A percentile compares a stretch with the other conserved stretches of the same genome.
Conservation (phyloP, 2,329 filamentous ascomycete genomes). For the Lachnellula occidentalis region DNA sequence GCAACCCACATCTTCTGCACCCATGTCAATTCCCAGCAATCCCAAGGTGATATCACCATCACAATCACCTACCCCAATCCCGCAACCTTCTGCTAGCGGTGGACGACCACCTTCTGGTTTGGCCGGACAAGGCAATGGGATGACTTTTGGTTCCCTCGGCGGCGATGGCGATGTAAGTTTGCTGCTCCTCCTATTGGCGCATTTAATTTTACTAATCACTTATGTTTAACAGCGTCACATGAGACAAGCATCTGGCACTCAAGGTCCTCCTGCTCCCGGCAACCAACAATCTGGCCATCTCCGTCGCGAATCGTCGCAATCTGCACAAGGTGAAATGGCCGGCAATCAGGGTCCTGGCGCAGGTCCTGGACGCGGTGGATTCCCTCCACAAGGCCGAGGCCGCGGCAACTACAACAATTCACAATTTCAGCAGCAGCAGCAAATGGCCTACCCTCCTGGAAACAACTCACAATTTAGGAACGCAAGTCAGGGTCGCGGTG, state of each 20-base stretch:
- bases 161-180: slow-evolving; percentile 73
- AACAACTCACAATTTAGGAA: slow-evolving; percentile 27
- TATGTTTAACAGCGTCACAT: slow-evolving; percentile 53
- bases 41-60: slow-evolving; percentile 77
- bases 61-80: slow-evolving; percentile 88
- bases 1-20: slow-evolving; percentile 40
- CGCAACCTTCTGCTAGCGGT: slow-evolving; percentile 76
- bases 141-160: slow-evolving; percentile 76
- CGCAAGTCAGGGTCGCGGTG: slow-evolving; percentile 43
- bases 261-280: slow-evolving; percentile 54
- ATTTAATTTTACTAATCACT: slow-evolving; percentile 26
- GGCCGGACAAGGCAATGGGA: slow-evolving; percentile 63
- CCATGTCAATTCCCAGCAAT: slow-evolving; percentile 60
- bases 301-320: slow-evolving; percentile 82
- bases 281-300: slow-evolving; percentile 65
- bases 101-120: slow-evolving; percentile 74
- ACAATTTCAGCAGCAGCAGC: slow-evolving; percentile 42
- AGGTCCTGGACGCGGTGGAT: slow-evolving; percentile 44
- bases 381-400: slow-evolving; percentile 47
- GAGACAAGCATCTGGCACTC: slow-evolving; percentile 59
- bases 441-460: slow-evolving; percentile 47
- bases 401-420: slow-evolving; percentile 51
- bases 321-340: slow-evolving; percentile 67
- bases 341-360: slow-evolving; percentile 49
- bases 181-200: slow-evolving; percentile 19